A percentile compares a stretch with the other conserved stretches of the same genome.
Conservation (phyloP, 257 asterid genomes). For the Eucommia ulmoides region DNA sequence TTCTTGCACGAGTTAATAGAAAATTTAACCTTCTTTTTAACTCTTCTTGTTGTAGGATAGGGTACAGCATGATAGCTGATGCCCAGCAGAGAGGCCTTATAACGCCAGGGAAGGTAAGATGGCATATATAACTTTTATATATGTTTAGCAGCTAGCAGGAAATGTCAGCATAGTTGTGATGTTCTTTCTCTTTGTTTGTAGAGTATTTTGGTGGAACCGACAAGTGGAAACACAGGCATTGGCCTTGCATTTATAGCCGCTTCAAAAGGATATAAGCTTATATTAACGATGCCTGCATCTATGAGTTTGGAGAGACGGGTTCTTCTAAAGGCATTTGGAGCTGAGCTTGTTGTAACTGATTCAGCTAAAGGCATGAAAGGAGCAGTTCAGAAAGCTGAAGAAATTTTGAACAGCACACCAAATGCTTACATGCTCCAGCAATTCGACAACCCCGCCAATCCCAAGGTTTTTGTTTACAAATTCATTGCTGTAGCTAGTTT, state of each 20-base stretch:
- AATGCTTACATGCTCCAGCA: conserved; percentile 93
- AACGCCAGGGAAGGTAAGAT: conserved; percentile 82
- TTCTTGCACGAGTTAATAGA: too few species aligned
- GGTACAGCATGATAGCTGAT: conserved; percentile 78
- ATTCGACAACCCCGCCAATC: conserved; percentile 96
- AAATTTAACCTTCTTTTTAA: too few species aligned
- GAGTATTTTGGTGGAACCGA: conserved; percentile 95
- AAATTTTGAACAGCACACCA: conserved; percentile 60
- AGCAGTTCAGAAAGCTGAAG: conserved; percentile 92
- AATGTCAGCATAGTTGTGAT: neutral
- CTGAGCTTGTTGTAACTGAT: conserved; percentile 86
- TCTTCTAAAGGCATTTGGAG: conserved; percentile 96
- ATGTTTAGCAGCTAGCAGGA: neutral
- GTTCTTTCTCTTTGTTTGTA: conserved; percentile 15
- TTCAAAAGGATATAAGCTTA: conserved; percentile 92
- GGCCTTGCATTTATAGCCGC: conserved; percentile 99
- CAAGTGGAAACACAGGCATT: conserved; percentile 98
- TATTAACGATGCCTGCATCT: conserved; percentile 99
- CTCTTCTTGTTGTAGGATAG: conserved; percentile 71
- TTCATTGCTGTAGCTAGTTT: neutral
- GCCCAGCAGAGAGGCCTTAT: conserved; percentile 88
- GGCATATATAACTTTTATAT: conserved; percentile 2
- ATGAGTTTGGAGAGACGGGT: conserved; percentile 99
- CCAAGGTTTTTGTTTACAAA: conserved; percentile 47
- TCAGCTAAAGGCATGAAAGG: conserved; percentile 96